Percentiles rank a stretch among this genome's conserved stretches.
Evolutionary conservation across 495 filamentous ascomycete genomes (phyloP).

Genomic region (Recurvomyces mirabilis): DNA sequence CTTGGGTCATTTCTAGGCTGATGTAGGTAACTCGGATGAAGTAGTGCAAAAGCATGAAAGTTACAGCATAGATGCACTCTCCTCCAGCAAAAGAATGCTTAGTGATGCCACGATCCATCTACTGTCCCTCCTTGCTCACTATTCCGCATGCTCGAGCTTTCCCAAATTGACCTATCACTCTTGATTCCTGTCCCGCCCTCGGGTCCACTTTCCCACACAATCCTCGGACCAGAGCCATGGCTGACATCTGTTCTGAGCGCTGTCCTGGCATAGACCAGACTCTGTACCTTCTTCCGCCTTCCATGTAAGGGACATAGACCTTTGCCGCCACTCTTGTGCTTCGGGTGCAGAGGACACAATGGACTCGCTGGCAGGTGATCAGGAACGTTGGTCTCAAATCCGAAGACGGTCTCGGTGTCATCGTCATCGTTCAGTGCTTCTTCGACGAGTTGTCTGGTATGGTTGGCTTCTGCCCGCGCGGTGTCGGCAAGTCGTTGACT

Average conservation of each 20-base stretch:
- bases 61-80: too few relatives aligned
- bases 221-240: neutral
- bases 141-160: neutral
- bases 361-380: slow-evolving; percentile 55
- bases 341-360: slow-evolving; percentile 49
- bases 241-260: too few relatives aligned
- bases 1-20: too few relatives aligned
- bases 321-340: slow-evolving; percentile 41
- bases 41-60: neutral
- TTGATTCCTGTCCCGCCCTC: too few relatives aligned
- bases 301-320: slow-evolving; percentile 45
- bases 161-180: too few relatives aligned
- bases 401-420: neutral
- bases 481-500: slow-evolving; percentile 18
- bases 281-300: slow-evolving; percentile 20
- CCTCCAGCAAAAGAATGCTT: too few relatives aligned
- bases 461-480: slow-evolving; percentile 9
- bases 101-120: too few relatives aligned
- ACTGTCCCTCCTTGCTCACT: neutral
- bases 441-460: slow-evolving; percentile 5
- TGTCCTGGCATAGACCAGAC: too few relatives aligned
- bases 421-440: slow-evolving; percentile 9
- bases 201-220: slow-evolving; percentile 11
- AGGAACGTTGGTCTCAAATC: slow-evolving; percentile 48
- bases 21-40: neutral